Percentiles rank a stretch among this genome's conserved stretches.
Conservation (phyloP, 768 basidiomycete species). For the Termitomyces sp. region DNA sequence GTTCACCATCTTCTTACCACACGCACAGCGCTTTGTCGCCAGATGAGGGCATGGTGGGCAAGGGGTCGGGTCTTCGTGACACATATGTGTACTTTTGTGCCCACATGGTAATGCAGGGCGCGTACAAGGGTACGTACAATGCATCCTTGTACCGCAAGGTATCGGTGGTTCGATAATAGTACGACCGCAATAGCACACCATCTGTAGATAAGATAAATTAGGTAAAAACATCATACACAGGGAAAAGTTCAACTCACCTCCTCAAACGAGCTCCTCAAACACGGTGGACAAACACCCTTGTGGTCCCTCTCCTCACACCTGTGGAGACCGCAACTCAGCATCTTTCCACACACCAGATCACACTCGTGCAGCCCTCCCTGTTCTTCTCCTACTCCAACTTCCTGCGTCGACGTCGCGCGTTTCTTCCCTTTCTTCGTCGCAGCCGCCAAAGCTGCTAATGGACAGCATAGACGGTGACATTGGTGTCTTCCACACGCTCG, state of each 20-base stretch:
- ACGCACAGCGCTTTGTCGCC: conserved; percentile 78
- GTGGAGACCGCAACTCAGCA: conserved; percentile 74
- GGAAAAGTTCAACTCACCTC: conserved; percentile 51
- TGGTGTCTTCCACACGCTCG: conserved; percentile 86
- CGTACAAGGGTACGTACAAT: conserved; percentile 79
- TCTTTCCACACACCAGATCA: conserved; percentile 74
- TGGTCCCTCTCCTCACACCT: conserved; percentile 81
- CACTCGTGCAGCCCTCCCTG: conserved; percentile 78
- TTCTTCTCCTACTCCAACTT: conserved; percentile 47
- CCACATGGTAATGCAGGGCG: conserved; percentile 72
- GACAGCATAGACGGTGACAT: conserved; percentile 85
- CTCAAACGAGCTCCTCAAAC: conserved; percentile 87
- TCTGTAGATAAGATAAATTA: conserved; percentile 28
- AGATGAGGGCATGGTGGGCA: conserved; percentile 92
- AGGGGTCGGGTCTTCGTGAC: conserved; percentile 64
- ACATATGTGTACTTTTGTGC: conserved; percentile 75
- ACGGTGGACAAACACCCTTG: conserved; percentile 74
- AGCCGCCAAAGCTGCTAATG: conserved; percentile 63
- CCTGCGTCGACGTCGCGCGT: conserved; percentile 24
- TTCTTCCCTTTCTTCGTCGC: conserved; percentile 59
- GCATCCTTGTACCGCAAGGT: conserved; percentile 77
- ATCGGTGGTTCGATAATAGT: conserved; percentile 88
- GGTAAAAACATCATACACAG: background rate
- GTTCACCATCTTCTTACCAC: conserved; percentile 77
- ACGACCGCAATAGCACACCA: conserved; percentile 81